phyloP scores from a whole-genome alignment of 495 filamentous ascomycete species.

The Tuber microsphaerosporum region DNA sequence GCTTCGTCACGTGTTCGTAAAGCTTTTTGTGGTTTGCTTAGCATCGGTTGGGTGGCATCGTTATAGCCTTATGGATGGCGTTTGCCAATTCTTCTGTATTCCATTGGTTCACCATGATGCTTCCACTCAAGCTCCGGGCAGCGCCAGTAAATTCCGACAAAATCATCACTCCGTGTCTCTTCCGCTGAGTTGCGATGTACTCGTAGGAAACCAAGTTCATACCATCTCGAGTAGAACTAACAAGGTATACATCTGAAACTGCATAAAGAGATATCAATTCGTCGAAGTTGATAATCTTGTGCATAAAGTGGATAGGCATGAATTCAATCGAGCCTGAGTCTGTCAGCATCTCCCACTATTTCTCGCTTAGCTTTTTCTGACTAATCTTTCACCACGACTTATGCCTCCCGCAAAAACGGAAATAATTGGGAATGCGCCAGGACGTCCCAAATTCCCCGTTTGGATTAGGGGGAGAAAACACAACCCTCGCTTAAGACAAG shows the following conservation, averaged over 20 bases:
- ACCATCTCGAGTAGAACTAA: slow-evolving; percentile 85
- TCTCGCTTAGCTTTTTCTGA: no score
- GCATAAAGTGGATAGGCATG: slow-evolving; percentile 89
- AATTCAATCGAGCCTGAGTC: slow-evolving; percentile 71
- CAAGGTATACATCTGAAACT: slow-evolving; percentile 79
- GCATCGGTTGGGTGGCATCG: slow-evolving; percentile 75
- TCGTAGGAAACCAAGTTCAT: slow-evolving; percentile 98
- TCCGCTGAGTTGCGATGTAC: slow-evolving; percentile 81
- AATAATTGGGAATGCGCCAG: no score
- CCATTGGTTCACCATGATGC: slow-evolving; percentile 83
- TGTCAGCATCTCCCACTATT: slow-evolving; percentile 10
- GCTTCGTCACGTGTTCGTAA: slow-evolving; percentile 75
- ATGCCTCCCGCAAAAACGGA: no score
- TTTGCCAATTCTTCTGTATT: slow-evolving; percentile 83
- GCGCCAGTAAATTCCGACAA: slow-evolving; percentile 90
- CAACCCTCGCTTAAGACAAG: no score
- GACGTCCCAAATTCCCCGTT: no score
- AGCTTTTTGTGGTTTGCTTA: slow-evolving; percentile 74
- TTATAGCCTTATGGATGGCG: slow-evolving; percentile 74
- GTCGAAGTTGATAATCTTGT: slow-evolving; percentile 67
- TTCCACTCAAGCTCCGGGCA: slow-evolving; percentile 76
- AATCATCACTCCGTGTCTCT: slow-evolving; percentile 79
- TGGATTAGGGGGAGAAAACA: no score
- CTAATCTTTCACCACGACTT: no score
- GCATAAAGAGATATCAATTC: slow-evolving; percentile 91